phyloP scores from a whole-genome alignment of 345 rosid genomes.

The Psidium guajava region DNA sequence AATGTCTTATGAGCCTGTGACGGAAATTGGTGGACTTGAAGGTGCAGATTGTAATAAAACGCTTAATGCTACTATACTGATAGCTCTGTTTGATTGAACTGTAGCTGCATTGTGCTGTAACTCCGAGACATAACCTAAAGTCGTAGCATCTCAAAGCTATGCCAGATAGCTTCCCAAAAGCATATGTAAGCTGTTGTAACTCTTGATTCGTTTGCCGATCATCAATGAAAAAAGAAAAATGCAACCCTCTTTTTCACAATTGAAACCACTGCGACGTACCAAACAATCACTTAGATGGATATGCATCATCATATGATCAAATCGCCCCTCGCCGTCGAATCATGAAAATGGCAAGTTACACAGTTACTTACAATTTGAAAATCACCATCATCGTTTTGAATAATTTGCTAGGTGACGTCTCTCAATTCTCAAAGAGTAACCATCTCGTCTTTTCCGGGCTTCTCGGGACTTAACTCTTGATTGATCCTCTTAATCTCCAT shows the following conservation, averaged over 20 bases:
- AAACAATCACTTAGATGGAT: not conserved
- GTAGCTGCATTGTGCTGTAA: not conserved
- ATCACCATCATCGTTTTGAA: not conserved
- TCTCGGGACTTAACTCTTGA: not conserved
- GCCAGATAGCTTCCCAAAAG: not conserved
- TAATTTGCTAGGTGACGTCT: not conserved
- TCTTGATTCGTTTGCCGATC: not conserved
- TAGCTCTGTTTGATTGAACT: not conserved
- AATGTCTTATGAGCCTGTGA: not conserved
- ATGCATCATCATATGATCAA: not conserved
- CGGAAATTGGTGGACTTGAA: conserved; percentile 5
- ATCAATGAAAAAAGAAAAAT: too few species aligned
- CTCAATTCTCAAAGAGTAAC: not conserved
- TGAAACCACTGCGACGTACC: not conserved
- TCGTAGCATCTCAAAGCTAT: not conserved
- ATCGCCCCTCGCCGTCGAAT: not conserved
- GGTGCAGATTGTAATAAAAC: not conserved
- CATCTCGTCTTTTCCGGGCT: not conserved
- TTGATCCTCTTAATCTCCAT: not conserved
- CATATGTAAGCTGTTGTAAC: not conserved
- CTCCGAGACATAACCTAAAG: not conserved
- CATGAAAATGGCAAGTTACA: not conserved
- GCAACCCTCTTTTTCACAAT: not conserved
- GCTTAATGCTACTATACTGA: not conserved
- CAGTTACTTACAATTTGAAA: not conserved